Evolutionary conservation across 1,284 basidiomycete species (phyloP).

Genomic region (Ustilago vetiveriae): DNA sequence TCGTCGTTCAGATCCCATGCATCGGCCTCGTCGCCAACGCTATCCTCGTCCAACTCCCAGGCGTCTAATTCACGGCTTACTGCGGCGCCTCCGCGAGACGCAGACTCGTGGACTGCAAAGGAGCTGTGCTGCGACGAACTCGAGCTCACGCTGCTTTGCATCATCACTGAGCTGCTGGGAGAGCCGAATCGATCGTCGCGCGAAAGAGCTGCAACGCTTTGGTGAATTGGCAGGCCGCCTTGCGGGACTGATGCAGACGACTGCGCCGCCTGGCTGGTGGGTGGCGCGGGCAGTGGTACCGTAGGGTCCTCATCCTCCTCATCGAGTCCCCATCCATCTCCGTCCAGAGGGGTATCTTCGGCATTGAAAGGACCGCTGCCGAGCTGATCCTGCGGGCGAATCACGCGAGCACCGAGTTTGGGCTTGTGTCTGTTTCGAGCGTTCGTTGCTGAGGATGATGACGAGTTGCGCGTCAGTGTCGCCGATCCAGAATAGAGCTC

Average conservation of each 20-base stretch:
- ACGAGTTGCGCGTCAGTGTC: slow-evolving; percentile 37
- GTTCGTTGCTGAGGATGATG: slow-evolving; percentile 18
- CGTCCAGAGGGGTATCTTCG: slow-evolving; percentile 38
- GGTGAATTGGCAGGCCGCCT: slow-evolving; percentile 6
- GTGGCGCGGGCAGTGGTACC: neutral
- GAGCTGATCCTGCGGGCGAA: slow-evolving; percentile 52
- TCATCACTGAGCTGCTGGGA: slow-evolving; percentile 22
- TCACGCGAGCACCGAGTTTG: slow-evolving; percentile 50
- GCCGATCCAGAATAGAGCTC: slow-evolving; percentile 6
- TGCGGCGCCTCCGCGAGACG: neutral
- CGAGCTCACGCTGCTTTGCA: slow-evolving; percentile 31
- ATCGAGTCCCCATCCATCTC: slow-evolving; percentile 52
- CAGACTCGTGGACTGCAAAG: slow-evolving; percentile 20
- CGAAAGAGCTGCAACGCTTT: slow-evolving; percentile 11
- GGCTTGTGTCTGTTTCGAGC: slow-evolving; percentile 31
- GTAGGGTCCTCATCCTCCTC: slow-evolving; percentile 36
- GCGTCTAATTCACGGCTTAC: slow-evolving; percentile 37
- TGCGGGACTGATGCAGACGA: neutral
- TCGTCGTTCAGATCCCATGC: slow-evolving; percentile 43
- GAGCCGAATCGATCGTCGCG: slow-evolving; percentile 12
- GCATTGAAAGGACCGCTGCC: slow-evolving; percentile 56
- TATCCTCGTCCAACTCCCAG: slow-evolving; percentile 51
- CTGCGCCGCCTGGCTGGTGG: neutral
- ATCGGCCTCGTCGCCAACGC: slow-evolving; percentile 28
- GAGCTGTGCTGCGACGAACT: slow-evolving; percentile 31